Percentiles rank a stretch among this genome's conserved stretches.
phyloP scores from a whole-genome alignment of 495 filamentous ascomycete genomes.

The Aspergillus indologenus region DNA sequence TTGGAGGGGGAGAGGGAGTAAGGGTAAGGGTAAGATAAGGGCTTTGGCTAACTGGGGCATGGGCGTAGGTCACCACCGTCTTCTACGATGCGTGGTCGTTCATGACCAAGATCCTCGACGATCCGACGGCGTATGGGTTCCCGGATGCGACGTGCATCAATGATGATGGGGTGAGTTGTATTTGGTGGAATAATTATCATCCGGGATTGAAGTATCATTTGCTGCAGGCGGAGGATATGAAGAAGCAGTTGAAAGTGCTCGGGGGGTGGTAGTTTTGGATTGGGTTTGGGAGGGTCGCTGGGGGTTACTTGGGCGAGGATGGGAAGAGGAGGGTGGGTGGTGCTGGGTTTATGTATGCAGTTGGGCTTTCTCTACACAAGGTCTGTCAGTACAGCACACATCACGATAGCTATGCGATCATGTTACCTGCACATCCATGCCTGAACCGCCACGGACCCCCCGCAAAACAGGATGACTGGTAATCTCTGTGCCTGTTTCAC shows the following conservation, averaged over 20 bases:
- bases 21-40: neutral
- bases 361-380: too few relatives aligned
- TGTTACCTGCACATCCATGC: too few relatives aligned
- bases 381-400: too few relatives aligned
- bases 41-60: neutral
- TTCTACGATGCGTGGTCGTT: conserved; percentile 36
- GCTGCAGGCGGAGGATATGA: conserved; percentile 41
- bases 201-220: conserved; percentile 36
- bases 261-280: conserved; percentile 27
- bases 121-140: conserved; percentile 43
- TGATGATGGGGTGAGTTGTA: conserved; percentile 30
- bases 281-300: neutral
- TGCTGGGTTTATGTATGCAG: too few relatives aligned
- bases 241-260: conserved; percentile 22
- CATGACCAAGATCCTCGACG: conserved; percentile 53
- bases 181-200: conserved; percentile 45
- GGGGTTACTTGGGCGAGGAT: neutral
- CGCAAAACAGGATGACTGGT: neutral
- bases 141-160: conserved; percentile 32
- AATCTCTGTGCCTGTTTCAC: conserved; percentile 13
- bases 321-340: too few relatives aligned
- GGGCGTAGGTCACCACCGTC: conserved; percentile 23
- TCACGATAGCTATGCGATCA: too few relatives aligned
- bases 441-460: too few relatives aligned
- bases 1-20: too few relatives aligned